phyloP scores from a whole-genome alignment of 257 asterid genomes.

The Echium plantagineum region DNA sequence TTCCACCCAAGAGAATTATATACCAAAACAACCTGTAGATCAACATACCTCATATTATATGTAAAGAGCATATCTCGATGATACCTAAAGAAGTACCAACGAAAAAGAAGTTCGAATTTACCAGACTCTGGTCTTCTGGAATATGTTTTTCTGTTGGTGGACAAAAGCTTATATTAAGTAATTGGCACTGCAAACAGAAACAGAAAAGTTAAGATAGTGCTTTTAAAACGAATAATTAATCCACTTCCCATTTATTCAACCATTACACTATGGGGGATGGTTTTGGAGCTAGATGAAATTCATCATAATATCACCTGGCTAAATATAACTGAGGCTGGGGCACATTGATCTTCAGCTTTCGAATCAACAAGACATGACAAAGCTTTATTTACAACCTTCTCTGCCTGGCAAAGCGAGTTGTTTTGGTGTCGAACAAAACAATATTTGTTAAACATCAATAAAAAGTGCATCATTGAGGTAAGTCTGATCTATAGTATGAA shows the following conservation, averaged over 20 bases:
- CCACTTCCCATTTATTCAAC: too few relatives aligned
- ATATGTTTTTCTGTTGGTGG: constrained; percentile 68
- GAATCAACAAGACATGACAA: constrained; percentile 54
- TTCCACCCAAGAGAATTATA: constrained; percentile 89
- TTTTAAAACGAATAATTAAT: neutral
- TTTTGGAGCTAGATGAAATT: neutral
- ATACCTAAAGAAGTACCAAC: neutral
- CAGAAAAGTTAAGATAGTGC: neutral
- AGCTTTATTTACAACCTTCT: constrained; percentile 49
- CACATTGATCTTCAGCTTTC: constrained; percentile 27
- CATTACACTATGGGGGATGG: too few relatives aligned
- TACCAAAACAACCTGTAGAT: constrained; percentile 55
- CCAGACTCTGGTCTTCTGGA: constrained; percentile 58
- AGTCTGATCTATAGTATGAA: neutral
- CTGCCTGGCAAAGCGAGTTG: constrained; percentile 36
- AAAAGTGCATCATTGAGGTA: neutral
- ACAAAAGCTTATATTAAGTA: constrained; percentile 73
- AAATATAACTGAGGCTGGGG: constrained; percentile 28
- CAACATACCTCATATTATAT: constrained; percentile 1
- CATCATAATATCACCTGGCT: constrained; percentile 44
- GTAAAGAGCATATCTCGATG: neutral
- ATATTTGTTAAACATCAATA: neutral
- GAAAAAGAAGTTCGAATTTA: constrained; percentile 13
- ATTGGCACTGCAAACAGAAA: constrained; percentile 46
- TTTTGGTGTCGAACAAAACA: neutral